phyloP scores from a whole-genome alignment of 2,329 filamentous ascomycete genomes.

The Rutstroemia sp. region DNA sequence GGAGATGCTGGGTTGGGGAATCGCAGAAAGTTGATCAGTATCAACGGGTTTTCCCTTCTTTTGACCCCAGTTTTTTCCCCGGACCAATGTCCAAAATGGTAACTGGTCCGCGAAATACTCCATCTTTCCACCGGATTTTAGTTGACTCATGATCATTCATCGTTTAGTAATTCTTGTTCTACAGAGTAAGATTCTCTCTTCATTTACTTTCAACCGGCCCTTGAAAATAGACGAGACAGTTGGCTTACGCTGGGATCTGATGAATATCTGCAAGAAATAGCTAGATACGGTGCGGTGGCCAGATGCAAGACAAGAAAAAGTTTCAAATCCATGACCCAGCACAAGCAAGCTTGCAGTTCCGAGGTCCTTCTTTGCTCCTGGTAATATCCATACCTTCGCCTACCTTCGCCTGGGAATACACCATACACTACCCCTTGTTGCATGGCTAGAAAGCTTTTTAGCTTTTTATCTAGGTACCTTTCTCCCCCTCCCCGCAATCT shows the following conservation, averaged over 20 bases:
- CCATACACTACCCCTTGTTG: not conserved
- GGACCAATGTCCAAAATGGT: slow-evolving; percentile 3
- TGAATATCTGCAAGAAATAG: not conserved
- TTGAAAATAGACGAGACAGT: no score
- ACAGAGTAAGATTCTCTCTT: not conserved
- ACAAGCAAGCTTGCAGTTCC: no score
- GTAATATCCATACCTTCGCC: not conserved
- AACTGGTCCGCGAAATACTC: slow-evolving; percentile 4
- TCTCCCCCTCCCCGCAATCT: slow-evolving; percentile 5
- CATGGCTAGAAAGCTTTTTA: not conserved
- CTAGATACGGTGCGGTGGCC: not conserved
- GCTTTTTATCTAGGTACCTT: not conserved
- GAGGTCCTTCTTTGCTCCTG: not conserved
- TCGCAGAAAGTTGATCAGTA: not conserved
- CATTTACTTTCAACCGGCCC: not conserved
- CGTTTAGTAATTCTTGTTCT: not conserved
- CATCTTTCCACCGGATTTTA: not conserved
- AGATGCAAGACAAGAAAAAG: not conserved
- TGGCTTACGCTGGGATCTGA: not conserved
- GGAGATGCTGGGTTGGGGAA: not conserved
- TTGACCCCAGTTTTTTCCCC: slow-evolving; percentile 2
- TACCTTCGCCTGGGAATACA: not conserved
- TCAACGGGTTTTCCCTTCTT: not conserved
- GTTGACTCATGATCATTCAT: slow-evolving; percentile 2
- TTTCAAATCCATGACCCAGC: not conserved